Base-by-base conservation (phyloP, 2,329 filamentous ascomycete genomes). In the Fusarium proliferatum region DNA sequence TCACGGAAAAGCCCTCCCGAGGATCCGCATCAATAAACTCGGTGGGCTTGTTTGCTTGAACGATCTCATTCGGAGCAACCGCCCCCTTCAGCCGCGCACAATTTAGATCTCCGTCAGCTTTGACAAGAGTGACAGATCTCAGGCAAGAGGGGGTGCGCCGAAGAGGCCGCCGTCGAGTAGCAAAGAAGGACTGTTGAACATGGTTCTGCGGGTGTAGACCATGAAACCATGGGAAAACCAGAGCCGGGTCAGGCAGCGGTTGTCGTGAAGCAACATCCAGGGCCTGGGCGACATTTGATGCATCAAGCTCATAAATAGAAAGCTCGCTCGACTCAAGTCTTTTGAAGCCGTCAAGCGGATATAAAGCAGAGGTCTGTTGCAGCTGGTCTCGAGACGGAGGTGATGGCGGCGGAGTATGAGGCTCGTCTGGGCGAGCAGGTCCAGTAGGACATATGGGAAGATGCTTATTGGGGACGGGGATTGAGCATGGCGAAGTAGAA, bases 151-250 rank as follows among this genome's bases (percentile, higher is more conserved):
- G 83, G 1, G 95, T 94, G 75, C 88, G 91, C 52, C 93, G 88
- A 57, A 92, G 83, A n/a, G 89, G 86, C 69, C 91, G 92, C 78
- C 92, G 92, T 70, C 94, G 90, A 33, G 93, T 91, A 58, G 92
- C 90, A 81, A 99, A 98, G 85, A 98, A 98, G 11, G 93, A 90
- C 69, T 96, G 88, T 79, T 99, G 96, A 61, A 97, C 88, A 69
- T 94, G 91, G 79, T 99, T 99, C 69, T 93, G 90, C 1, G 94
- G 92, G 79, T 98, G 95, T 45, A 98, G 85, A 30, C 96, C 96
- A 83, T 99, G 96, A 30, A 98, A 87, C 96, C 96, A 99, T 5
- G 96, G 96, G 79, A 98, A 99, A 70, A 98, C 94, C 69, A 91
- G 88, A n/a, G 92, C 89, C 0, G 96, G 91, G 63, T 96, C 91